Percentiles rank a stretch among this genome's conserved stretches.
Evolutionary conservation across 306 rosid genomes (phyloP).

Genomic region (Urtica urens): DNA sequence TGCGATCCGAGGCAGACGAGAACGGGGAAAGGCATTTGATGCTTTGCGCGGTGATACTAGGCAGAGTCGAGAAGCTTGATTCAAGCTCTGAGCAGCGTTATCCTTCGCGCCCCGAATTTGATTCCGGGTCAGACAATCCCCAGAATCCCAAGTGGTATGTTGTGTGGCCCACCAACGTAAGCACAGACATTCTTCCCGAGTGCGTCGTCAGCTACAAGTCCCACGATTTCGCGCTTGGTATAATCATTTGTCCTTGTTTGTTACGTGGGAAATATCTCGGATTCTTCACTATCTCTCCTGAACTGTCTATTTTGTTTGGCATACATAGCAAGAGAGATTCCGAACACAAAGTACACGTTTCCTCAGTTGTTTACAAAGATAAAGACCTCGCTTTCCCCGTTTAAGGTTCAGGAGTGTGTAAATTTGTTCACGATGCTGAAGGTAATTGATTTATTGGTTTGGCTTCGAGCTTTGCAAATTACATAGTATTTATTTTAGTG

Average conservation of each 20-base stretch:
- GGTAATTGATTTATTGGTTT: conserved; percentile 25
- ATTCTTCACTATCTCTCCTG: background rate
- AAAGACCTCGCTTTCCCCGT: conserved; percentile 25
- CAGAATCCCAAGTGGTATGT: conserved; percentile 39
- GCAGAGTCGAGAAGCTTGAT: conserved; percentile 42
- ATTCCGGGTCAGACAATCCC: conserved; percentile 45
- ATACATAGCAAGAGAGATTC: conserved; percentile 17
- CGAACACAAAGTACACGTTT: conserved; percentile 1
- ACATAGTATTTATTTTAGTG: background rate
- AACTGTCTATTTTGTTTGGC: conserved; percentile 1
- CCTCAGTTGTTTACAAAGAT: conserved; percentile 28
- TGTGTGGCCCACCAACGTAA: conserved; percentile 45
- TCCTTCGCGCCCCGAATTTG: conserved; percentile 36
- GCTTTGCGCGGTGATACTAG: conserved; percentile 50
- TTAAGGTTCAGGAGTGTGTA: conserved; percentile 25
- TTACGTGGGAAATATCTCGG: background rate
- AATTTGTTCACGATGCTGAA: conserved; percentile 18
- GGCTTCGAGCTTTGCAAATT: background rate
- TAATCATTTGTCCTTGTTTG: background rate
- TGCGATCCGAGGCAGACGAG: conserved; percentile 26
- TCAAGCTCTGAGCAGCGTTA: conserved; percentile 30
- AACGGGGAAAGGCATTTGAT: conserved; percentile 35
- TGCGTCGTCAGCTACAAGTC: conserved; percentile 50
- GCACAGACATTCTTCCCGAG: conserved; percentile 42
- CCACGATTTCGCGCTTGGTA: conserved; percentile 19